A percentile compares a stretch with the other conserved stretches of the same genome.
phyloP scores from a whole-genome alignment of 1,139 yeast genomes.

The Nakaseomyces sp. region DNA sequence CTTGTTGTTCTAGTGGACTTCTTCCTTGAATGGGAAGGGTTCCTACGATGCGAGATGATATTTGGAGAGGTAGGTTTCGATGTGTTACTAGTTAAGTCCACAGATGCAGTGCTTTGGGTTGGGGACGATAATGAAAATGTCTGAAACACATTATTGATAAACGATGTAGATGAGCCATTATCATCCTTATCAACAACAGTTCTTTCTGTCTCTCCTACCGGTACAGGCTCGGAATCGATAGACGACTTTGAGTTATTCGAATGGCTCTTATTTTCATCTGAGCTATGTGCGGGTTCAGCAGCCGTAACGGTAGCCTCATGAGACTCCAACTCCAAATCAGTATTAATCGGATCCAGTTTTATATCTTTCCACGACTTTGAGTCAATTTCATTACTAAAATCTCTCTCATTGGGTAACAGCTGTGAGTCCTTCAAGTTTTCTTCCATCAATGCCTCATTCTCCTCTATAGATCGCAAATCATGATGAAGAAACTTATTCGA shows the following conservation, averaged over 20 bases:
- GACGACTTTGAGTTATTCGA: not conserved
- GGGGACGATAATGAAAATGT: slow-evolving; percentile 9
- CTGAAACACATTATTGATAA: slow-evolving; percentile 17
- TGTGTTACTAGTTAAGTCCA: not conserved
- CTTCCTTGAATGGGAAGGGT: slow-evolving; percentile 10
- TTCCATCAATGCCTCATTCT: slow-evolving; percentile 1
- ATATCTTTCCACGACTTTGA: not conserved
- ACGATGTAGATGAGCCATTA: slow-evolving; percentile 10
- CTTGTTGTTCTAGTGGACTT: slow-evolving; percentile 6
- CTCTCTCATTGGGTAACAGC: slow-evolving; percentile 2
- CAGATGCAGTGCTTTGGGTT: not conserved
- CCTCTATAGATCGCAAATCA: not conserved
- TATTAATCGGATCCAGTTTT: not conserved
- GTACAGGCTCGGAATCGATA: not conserved
- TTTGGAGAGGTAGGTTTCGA: slow-evolving; percentile 12
- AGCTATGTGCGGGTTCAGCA: not conserved
- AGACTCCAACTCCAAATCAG: not conserved
- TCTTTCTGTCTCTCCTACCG: not conserved
- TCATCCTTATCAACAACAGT: not conserved
- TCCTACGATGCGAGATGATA: slow-evolving; percentile 17
- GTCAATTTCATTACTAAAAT: not conserved
- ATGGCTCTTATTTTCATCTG: not conserved
- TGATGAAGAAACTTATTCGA: not conserved
- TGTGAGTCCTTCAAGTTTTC: not conserved
- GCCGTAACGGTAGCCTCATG: not conserved